phyloP scores from a whole-genome alignment of 345 rosid species.

The Isatis tinctoria region DNA sequence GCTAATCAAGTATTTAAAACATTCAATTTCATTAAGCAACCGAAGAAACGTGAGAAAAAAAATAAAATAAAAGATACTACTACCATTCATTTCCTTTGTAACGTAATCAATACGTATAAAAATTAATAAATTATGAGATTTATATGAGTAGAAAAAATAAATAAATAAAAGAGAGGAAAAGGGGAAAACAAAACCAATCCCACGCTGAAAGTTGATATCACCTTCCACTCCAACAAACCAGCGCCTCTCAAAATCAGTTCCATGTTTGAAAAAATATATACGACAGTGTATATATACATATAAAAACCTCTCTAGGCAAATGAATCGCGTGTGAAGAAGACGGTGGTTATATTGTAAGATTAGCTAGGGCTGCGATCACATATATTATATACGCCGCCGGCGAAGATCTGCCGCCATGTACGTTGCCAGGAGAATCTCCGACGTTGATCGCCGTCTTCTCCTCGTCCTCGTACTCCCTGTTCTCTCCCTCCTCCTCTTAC shows the following conservation, averaged over 20 bases:
- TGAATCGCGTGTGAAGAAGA: constrained; percentile 1
- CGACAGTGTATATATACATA: no score
- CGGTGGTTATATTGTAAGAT: not conserved
- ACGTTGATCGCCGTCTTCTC: constrained; percentile 48
- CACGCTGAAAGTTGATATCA: constrained; percentile 30
- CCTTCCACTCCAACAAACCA: constrained; percentile 29
- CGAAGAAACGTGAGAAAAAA: not conserved
- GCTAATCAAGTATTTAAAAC: not conserved
- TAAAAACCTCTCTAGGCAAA: not conserved
- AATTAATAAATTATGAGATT: not conserved
- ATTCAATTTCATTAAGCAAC: not conserved
- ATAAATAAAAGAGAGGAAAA: not conserved
- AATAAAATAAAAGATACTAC: not conserved
- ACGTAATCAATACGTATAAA: not conserved
- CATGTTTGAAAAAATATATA: not conserved
- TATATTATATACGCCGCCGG: not conserved
- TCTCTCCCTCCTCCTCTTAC: constrained; percentile 30
- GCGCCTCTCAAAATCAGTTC: constrained; percentile 11
- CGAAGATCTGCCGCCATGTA: constrained; percentile 14
- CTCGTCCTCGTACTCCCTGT: constrained; percentile 27
- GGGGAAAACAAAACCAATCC: not conserved
- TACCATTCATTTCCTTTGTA: not conserved
- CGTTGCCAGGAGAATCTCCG: constrained; percentile 31
- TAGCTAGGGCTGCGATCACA: not conserved
- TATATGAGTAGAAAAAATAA: not conserved